These are phyloP conservation scores for Laetiporus sulphureus DNA, from an alignment of 1,284 basidiomycete species.

Conservation along the genomic window DNA sequence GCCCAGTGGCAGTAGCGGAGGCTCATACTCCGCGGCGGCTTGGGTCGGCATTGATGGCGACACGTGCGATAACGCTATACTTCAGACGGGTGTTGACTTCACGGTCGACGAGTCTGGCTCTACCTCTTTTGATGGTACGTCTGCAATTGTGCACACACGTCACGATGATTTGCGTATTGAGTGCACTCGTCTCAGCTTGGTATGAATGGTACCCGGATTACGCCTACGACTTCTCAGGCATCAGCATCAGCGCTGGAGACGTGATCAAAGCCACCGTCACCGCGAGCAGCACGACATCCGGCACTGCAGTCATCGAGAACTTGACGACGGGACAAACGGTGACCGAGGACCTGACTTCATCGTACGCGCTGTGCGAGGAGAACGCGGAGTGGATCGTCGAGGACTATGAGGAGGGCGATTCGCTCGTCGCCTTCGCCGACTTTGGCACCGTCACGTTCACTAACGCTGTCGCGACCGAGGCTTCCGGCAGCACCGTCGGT, in stretches of 20 bases:
- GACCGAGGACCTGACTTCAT: conserved; percentile 23
- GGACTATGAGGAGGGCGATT: conserved; percentile 20
- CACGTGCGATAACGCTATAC: too few species aligned
- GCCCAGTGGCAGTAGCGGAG: conserved; percentile 19
- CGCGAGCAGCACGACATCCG: too few species aligned
- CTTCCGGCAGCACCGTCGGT: conserved; percentile 24
- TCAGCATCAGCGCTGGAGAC: conserved; percentile 25
- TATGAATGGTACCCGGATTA: conserved; percentile 33
- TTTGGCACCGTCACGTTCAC: too few species aligned
- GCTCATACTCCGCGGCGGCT: conserved; percentile 24
- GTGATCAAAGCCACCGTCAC: conserved; percentile 24
- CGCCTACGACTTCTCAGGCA: conserved; percentile 28
- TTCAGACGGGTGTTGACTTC: conserved; percentile 29
- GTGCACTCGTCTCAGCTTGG: conserved; percentile 24
- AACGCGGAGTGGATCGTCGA: too few species aligned
- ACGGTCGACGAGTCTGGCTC: conserved; percentile 16
- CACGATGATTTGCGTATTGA: neutral
- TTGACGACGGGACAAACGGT: conserved; percentile 23
- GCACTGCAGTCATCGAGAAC: conserved; percentile 27
- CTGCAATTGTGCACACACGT: neutral
- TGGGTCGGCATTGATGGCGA: too few species aligned
- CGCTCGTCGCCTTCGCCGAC: conserved; percentile 31
- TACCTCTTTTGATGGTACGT: conserved; percentile 21
- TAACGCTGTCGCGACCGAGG: neutral
- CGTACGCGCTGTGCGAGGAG: conserved; percentile 27